Evolutionary conservation across 352 stramenopile genomes (phyloP).

Genomic region (Phytopythium delawarense): DNA sequence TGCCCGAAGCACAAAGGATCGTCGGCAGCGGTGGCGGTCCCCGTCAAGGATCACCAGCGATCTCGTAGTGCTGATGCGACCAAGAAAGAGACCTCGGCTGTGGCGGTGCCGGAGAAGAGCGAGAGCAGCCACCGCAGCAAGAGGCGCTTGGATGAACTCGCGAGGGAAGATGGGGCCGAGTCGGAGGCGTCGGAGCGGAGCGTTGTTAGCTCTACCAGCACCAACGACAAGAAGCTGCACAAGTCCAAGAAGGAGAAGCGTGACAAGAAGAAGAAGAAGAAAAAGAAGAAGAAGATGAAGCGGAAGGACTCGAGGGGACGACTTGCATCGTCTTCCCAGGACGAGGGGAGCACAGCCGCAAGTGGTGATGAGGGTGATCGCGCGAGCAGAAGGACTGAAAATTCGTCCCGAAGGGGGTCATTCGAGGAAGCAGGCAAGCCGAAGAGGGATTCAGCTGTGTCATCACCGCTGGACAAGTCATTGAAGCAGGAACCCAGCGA

Average conservation of each 20-base stretch:
- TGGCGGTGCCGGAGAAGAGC: not conserved
- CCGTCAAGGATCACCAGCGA: not conserved
- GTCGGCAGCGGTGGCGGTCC: not conserved
- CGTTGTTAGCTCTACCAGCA: conserved; percentile 19
- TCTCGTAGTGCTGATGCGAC: not conserved
- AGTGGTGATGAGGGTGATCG: not conserved
- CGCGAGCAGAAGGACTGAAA: not conserved
- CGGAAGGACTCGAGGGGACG: conserved; percentile 23
- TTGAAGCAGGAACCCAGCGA: not conserved
- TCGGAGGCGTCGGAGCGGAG: conserved; percentile 30
- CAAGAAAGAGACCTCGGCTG: not conserved
- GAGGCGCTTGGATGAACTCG: conserved; percentile 13
- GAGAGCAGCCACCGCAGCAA: conserved; percentile 13
- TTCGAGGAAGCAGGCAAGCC: not conserved
- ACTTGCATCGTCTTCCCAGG: conserved; percentile 11
- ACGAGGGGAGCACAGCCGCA: conserved; percentile 13
- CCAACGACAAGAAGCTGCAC: conserved; percentile 34
- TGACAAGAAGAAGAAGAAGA: conserved; percentile 60
- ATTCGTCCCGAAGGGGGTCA: not conserved
- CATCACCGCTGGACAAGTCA: not conserved
- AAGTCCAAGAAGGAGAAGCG: conserved; percentile 41
- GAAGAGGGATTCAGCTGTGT: not conserved
- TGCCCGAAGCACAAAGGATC: conserved; percentile 48
- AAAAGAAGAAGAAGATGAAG: conserved; percentile 46
- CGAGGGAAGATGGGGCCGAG: conserved; percentile 21